Evolutionary conservation across 768 basidiomycete species (phyloP), one percentile per base, ranked within the genome.

Genomic region (Mycena haematopus): DNA sequence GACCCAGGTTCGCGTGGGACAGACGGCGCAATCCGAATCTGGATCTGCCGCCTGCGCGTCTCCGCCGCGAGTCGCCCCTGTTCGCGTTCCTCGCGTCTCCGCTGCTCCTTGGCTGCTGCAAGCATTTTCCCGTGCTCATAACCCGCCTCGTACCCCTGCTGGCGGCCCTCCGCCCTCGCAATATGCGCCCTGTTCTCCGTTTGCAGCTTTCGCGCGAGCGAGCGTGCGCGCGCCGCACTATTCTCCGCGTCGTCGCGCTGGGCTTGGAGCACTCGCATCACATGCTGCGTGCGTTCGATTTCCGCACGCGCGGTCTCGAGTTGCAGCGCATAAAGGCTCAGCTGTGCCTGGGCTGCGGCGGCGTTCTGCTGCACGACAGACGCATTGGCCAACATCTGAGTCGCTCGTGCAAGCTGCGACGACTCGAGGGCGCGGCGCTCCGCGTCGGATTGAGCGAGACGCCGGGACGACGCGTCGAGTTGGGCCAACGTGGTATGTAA

Each of bases 161-260:
- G 70, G 38, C 86, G 73, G 6, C 88, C 88, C 51, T 87, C 81
- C 66, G 88, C 86, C 44, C 79, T 77, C 3, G 89, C 89, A 0
- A 78, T 65, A 2, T 82, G 69, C 4, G 86, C 47, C 49, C 82
- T 67, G 38, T 78, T 82, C 72, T 88, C 82, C 57, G 86, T 80
- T 59, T 84, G 83, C 45, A 87, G 64, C 70, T 80, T 81, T 27
- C 88, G 76, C n/a, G 87, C 79, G 36, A 79, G 76, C n/a, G 73
- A 77, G 31, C 86, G 78, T 17, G 73, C 78, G 31, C 85, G 78
- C 22, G 86, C 79, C 29, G 46, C 46, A 7, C 27, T 13, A 3
- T 47, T 11, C 46, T 47, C 46, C 29, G 64, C 64, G 33, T 56
- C 64, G 47, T 65, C 64, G 19, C 61, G 54, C 61, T 60, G 64